These are phyloP conservation scores for Artemisia argyi DNA, from an alignment of 129 eudicot species.

Conservation along the genomic window DNA sequence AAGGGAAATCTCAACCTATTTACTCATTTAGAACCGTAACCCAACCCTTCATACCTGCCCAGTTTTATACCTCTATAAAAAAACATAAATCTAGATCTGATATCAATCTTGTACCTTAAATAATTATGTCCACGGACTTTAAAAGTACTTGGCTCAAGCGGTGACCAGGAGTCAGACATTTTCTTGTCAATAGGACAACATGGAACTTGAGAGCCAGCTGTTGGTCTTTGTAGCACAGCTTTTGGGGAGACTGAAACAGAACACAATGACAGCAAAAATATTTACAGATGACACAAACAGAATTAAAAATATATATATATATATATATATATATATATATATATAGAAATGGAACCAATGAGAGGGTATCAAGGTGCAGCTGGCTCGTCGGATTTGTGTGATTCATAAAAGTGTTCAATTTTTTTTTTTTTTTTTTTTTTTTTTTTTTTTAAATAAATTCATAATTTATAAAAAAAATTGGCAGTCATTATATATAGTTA, in stretches of 20 bases:
- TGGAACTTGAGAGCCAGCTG: constrained; percentile 86
- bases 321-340: too few relatives aligned
- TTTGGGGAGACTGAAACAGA: constrained; percentile 61
- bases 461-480: not conserved
- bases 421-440: too few relatives aligned
- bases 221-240: constrained; percentile 73
- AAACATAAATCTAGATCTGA: not conserved
- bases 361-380: not conserved
- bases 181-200: constrained; percentile 81
- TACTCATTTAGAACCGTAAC: not conserved
- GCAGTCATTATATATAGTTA: not conserved
- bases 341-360: not conserved
- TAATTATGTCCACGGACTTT: constrained; percentile 77
- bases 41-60: not conserved
- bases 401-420: not conserved
- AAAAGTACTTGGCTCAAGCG: constrained; percentile 70
- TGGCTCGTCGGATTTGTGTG: too few relatives aligned
- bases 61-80: not conserved
- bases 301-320: too few relatives aligned
- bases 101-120: constrained; percentile 48
- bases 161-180: constrained; percentile 80
- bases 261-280: not conserved
- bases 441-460: not conserved
- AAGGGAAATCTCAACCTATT: constrained; percentile 3
- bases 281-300: not conserved